Evolutionary conservation across 805 yeast species (phyloP), one percentile per base, ranked within the genome.

Genomic region (Candida morakotiae): DNA sequence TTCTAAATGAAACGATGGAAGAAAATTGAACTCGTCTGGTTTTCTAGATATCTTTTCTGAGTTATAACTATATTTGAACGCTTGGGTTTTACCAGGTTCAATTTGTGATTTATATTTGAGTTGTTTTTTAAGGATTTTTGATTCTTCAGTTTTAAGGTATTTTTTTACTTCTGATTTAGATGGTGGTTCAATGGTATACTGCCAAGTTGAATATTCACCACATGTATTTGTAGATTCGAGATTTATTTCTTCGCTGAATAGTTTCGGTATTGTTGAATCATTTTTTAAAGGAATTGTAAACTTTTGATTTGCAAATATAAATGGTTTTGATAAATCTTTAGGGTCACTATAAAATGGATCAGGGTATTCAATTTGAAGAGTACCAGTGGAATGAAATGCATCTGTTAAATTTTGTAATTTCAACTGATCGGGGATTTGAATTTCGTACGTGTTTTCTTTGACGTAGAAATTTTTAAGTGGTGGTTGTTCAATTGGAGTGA

Each of bases 1-100:
- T 49, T 91, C 98, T 38, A 87, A 44, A 5, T 73, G 64, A 23
- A 88, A 58, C n/a, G 77, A 67, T 0, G 82, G 68, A 49, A 88
- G 50, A 18, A 71, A 62, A 34, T 67, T 68, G 42, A 64, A 73
- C 39, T 51, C 67, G 44, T 53, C 67, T 4, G 68, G 68, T 38
- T 51, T 58, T 46, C 64, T 56, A 28, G 49, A 53, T 25, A 57
- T 64, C 43, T 55, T 60, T 9, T 47, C 49, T 3, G 60, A 47
- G 25, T 51, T 43, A 31, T 60, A 70, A 30, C 75, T 71, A 44
- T 55, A 67, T 19, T 60, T 65, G 35, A 56, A 65, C 1, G 64
- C 55, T 34, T 64, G 72, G 0, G 79, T 68, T 0, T 69, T 55
- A 1, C 67, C 67, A 3, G 63, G 62, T 28, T 67, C 77, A 9